Percentiles rank a stretch among this genome's conserved stretches.
Conservation (phyloP, 106 monocot genomes). For the Iris macrosiphon region DNA sequence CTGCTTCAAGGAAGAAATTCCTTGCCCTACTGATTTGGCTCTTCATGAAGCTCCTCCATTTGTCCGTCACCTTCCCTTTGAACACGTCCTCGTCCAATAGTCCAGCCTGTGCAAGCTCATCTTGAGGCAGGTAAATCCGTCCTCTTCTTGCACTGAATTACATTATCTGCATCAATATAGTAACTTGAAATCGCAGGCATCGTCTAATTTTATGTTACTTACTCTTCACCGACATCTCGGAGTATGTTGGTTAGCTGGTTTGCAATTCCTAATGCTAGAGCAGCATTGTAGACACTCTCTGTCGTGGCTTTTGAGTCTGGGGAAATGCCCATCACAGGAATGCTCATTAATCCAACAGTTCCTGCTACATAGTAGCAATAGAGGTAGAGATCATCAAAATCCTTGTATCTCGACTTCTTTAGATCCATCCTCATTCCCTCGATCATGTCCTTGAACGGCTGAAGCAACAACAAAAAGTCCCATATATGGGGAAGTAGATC, state of each 20-base stretch:
- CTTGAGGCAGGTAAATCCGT: conserved; percentile 86
- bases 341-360: conserved; percentile 73
- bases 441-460: conserved; percentile 85
- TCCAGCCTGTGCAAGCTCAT: conserved; percentile 79
- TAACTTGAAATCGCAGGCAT: no score
- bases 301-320: conserved; percentile 51
- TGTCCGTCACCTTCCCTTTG: conserved; percentile 74
- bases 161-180: no score
- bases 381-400: conserved; percentile 52
- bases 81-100: conserved; percentile 88
- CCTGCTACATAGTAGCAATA: conserved; percentile 80
- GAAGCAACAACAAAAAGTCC: background rate
- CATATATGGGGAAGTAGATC: no score
- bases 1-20: conserved; percentile 82
- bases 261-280: conserved; percentile 22
- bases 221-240: conserved; percentile 77
- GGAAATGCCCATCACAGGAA: conserved; percentile 65
- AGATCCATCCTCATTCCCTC: conserved; percentile 74
- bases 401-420: conserved; percentile 44
- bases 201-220: conserved; percentile 20
- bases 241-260: conserved; percentile 58
- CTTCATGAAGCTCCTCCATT: conserved; percentile 94
- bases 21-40: conserved; percentile 80
- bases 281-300: conserved; percentile 26
- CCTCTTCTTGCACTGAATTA: conserved; percentile 74